Percentiles rank a stretch among this genome's conserved stretches.
Evolutionary conservation across 2,329 filamentous ascomycete species (phyloP).

Genomic region (Coniochaeta sp.): DNA sequence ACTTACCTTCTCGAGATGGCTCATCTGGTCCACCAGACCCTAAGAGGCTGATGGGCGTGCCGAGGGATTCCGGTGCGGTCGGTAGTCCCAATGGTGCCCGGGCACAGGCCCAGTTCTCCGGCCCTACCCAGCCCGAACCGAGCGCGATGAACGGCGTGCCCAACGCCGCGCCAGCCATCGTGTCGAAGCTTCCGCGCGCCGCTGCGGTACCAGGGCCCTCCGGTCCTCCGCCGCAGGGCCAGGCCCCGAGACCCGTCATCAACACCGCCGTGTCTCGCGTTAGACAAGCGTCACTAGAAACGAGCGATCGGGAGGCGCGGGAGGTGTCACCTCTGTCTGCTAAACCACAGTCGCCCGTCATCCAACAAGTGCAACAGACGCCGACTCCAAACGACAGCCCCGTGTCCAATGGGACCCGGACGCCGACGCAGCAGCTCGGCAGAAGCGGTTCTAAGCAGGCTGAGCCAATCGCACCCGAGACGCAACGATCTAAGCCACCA

Average conservation of each 20-base stretch:
- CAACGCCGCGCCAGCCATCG: conserved; percentile 18
- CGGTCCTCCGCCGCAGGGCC: conserved; percentile 48
- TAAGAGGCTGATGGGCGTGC: conserved; percentile 36
- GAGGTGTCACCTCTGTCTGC: conserved; percentile 27
- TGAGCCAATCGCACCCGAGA: conserved; percentile 20
- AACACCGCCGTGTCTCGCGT: conserved; percentile 33
- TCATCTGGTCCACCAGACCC: conserved; percentile 43
- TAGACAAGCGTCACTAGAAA: conserved; percentile 43
- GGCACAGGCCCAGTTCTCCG: conserved; percentile 22
- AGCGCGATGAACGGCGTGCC: conserved; percentile 17
- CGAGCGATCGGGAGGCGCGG: conserved; percentile 21
- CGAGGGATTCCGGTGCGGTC: conserved; percentile 25
- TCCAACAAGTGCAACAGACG: conserved; percentile 34
- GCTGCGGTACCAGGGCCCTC: conserved; percentile 30
- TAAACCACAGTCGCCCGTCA: conserved; percentile 33
- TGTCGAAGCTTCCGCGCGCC: conserved; percentile 30
- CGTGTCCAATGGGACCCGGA: conserved; percentile 53
- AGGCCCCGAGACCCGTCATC: conserved; percentile 40
- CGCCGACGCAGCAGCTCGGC: conserved; percentile 45
- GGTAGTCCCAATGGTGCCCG: conserved; percentile 34
- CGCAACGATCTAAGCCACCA: neutral
- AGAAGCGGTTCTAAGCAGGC: conserved; percentile 30
- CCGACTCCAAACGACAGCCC: conserved; percentile 36
- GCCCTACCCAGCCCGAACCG: conserved; percentile 19
- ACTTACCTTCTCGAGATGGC: conserved; percentile 39